These are phyloP conservation scores for Neodidymelliopsis sp. DNA, from an alignment of 2,329 filamentous ascomycete genomes.

Conservation along the genomic window DNA sequence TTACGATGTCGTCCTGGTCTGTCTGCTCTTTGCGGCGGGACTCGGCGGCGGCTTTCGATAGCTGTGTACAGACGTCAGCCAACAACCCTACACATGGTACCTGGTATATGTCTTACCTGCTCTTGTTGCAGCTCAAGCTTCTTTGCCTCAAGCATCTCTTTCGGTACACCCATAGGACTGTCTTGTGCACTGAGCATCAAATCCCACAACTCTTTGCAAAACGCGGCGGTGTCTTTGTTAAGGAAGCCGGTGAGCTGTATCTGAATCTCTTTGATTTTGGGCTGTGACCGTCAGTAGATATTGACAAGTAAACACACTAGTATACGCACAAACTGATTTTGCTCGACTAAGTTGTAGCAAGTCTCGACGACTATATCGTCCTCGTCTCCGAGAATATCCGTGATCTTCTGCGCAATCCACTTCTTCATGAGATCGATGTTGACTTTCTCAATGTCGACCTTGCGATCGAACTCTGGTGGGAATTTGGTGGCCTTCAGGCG, in stretches of 20 bases:
- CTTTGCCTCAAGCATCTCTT: conserved; percentile 94
- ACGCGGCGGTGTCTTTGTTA: conserved; percentile 85
- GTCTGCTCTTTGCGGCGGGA: conserved; percentile 72
- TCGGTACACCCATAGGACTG: conserved; percentile 88
- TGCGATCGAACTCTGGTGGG: conserved; percentile 88
- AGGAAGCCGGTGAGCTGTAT: conserved; percentile 95
- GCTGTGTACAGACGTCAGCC: conserved; percentile 63
- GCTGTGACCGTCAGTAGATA: conserved; percentile 61
- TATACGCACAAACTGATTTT: conserved; percentile 73
- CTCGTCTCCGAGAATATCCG: conserved; percentile 86
- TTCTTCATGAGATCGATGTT: conserved; percentile 98
- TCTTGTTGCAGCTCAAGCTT: conserved; percentile 94
- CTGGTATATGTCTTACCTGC: conserved; percentile 67
- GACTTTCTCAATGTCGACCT: conserved; percentile 97
- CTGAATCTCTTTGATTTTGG: conserved; percentile 93
- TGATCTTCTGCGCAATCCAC: conserved; percentile 92
- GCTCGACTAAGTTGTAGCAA: conserved; percentile 73
- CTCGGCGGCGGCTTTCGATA: conserved; percentile 81
- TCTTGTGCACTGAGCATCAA: conserved; percentile 88
- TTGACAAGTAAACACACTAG: not conserved
- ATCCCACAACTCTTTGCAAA: conserved; percentile 95
- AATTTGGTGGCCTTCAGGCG: conserved; percentile 92
- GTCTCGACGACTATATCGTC: conserved; percentile 97
- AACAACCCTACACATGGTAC: not conserved
- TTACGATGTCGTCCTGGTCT: conserved; percentile 70